phyloP scores from a whole-genome alignment of 257 asterid species.

The Agastache rugosa region DNA sequence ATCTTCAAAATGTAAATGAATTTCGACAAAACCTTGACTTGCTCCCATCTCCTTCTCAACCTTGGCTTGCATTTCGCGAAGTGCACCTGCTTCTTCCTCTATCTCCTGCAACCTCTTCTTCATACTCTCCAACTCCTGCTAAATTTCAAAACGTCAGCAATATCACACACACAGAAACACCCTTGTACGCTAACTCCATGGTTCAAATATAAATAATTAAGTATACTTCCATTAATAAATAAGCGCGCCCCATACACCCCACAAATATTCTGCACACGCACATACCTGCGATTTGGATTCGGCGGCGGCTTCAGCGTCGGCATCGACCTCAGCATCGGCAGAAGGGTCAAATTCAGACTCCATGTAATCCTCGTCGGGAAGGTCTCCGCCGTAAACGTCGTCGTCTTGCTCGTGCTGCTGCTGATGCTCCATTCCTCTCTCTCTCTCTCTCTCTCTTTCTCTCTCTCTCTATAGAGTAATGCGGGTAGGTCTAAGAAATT shows the following conservation, averaged over 20 bases:
- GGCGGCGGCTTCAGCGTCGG: conserved; percentile 40
- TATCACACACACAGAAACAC: conserved; percentile 7
- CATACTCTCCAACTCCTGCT: conserved; percentile 77
- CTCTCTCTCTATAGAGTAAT: conserved; percentile 19
- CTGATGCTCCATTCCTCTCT: conserved; percentile 42
- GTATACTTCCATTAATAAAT: not conserved
- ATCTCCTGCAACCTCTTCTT: conserved; percentile 78
- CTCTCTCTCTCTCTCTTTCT: not conserved
- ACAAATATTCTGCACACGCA: not conserved
- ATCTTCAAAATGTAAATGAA: conserved; percentile 26
- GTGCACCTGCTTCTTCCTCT: conserved; percentile 88
- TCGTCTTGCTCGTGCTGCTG: conserved; percentile 56
- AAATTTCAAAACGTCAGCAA: conserved; percentile 20
- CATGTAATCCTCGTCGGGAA: conserved; percentile 68
- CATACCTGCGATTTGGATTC: conserved; percentile 55
- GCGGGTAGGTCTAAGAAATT: conserved; percentile 29
- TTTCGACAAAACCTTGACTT: conserved; percentile 56
- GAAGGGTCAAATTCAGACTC: conserved; percentile 58
- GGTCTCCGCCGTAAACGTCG: conserved; percentile 64
- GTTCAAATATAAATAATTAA: not conserved
- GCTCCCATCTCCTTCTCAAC: conserved; percentile 78
- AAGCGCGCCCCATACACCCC: not conserved
- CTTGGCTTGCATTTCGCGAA: conserved; percentile 84
- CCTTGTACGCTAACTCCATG: not conserved
- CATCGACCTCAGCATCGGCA: conserved; percentile 42